phyloP scores from a whole-genome alignment of 352 stramenopile genomes.

The Globisporangium orthogonon region DNA sequence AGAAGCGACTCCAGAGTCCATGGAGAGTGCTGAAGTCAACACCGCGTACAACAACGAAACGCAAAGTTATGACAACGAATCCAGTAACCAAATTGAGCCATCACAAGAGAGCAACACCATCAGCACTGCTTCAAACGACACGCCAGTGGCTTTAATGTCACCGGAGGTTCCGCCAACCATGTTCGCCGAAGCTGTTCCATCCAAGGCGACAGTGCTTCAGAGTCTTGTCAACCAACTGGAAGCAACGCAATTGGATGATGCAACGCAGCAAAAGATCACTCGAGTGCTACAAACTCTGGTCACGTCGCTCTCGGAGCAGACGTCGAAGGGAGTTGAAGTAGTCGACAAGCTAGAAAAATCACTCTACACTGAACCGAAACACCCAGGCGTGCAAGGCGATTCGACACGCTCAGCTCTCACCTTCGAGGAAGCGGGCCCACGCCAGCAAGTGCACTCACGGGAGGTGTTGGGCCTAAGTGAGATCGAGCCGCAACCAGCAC shows the following conservation, averaged over 20 bases:
- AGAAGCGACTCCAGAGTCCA: neutral
- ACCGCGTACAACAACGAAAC: neutral
- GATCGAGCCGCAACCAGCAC: neutral
- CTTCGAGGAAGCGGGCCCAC: neutral
- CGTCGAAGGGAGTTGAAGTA: constrained; percentile 8
- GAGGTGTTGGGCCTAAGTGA: constrained; percentile 7
- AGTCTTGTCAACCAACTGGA: constrained; percentile 17
- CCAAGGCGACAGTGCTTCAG: constrained; percentile 12
- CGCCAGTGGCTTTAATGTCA: neutral
- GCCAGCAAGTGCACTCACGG: constrained; percentile 4
- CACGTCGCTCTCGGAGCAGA: constrained; percentile 16
- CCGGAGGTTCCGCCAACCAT: neutral
- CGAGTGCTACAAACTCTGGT: constrained; percentile 19
- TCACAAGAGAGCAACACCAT: neutral
- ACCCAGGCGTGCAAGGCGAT: neutral
- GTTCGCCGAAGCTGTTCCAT: neutral
- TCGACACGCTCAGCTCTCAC: no score
- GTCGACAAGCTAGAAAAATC: constrained; percentile 24
- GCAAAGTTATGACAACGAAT: neutral
- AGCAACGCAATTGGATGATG: constrained; percentile 8
- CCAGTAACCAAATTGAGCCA: neutral
- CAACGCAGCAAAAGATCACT: constrained; percentile 21
- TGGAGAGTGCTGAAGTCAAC: neutral
- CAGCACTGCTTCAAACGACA: neutral
- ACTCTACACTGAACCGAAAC: constrained; percentile 2